Percentiles rank a stretch among this genome's conserved stretches.
Conservation (phyloP, 1,284 basidiomycete species). For the Mycena citricolor region DNA sequence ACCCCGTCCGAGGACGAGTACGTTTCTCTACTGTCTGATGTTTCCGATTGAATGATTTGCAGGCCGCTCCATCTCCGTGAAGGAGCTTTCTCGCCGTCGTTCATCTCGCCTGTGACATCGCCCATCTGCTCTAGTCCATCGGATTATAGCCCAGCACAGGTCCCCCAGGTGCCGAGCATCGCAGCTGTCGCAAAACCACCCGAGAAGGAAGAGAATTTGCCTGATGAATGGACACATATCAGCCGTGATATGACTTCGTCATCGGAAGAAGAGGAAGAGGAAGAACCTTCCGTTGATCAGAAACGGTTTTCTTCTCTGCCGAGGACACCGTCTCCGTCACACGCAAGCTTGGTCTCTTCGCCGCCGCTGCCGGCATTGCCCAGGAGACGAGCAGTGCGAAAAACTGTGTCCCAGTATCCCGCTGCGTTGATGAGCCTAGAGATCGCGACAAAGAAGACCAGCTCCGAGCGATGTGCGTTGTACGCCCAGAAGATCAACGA, state of each 20-base stretch:
- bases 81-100: slow-evolving; percentile 63
- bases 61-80: slow-evolving; percentile 55
- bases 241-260: slow-evolving; percentile 16
- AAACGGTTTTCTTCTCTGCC: slow-evolving; percentile 65
- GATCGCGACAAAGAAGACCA: slow-evolving; percentile 56
- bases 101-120: slow-evolving; percentile 25
- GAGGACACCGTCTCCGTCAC: slow-evolving; percentile 45
- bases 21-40: slow-evolving; percentile 1
- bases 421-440: slow-evolving; percentile 76
- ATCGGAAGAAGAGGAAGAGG: slow-evolving; percentile 41
- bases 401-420: slow-evolving; percentile 57
- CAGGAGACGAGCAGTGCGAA: slow-evolving; percentile 31
- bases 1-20: slow-evolving; percentile 18
- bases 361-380: slow-evolving; percentile 9
- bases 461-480: slow-evolving; percentile 71
- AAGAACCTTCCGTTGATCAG: slow-evolving; percentile 41
- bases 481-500: slow-evolving; percentile 88
- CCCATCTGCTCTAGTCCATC: slow-evolving; percentile 24
- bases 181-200: too few relatives aligned
- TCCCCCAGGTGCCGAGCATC: too few relatives aligned
- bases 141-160: slow-evolving; percentile 22
- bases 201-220: slow-evolving; percentile 7
- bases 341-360: slow-evolving; percentile 4
- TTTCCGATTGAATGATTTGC: neutral
- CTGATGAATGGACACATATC: slow-evolving; percentile 20